Percentiles rank a stretch among this genome's conserved stretches.
These are phyloP conservation scores for Cavenderia fasciculata DNA, from an alignment of 78 protist genomes.

Conservation along the genomic window DNA sequence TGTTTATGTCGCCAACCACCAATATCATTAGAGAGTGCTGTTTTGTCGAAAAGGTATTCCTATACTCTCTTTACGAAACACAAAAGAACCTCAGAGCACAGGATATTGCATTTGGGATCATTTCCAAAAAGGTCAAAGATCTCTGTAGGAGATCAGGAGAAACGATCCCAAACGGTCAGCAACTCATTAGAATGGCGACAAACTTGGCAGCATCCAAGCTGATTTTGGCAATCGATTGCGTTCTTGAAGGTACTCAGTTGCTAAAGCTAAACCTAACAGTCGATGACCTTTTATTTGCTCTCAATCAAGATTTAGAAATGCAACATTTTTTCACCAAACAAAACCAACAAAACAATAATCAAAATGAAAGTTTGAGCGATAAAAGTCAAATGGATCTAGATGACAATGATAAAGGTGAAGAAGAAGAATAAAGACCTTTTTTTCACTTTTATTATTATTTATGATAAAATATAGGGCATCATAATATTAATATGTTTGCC, in stretches of 20 bases:
- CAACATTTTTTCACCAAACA: too few species aligned
- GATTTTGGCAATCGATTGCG: slow-evolving; percentile 4
- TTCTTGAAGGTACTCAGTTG: neutral
- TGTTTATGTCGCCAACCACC: neutral
- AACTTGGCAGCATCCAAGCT: neutral
- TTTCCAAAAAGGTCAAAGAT: too few species aligned
- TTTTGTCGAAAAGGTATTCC: slow-evolving; percentile 46
- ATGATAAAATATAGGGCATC: slow-evolving; percentile 1
- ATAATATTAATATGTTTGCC: neutral
- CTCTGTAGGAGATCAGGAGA: too few species aligned
- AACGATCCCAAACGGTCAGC: too few species aligned
- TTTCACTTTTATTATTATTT: too few species aligned
- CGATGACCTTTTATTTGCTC: slow-evolving; percentile 36
- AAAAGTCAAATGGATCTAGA: too few species aligned
- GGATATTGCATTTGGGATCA: slow-evolving; percentile 8
- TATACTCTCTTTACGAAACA: neutral
- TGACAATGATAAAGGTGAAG: too few species aligned
- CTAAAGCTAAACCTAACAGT: neutral
- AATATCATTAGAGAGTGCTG: neutral
- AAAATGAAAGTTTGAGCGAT: too few species aligned
- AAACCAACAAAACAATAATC: too few species aligned
- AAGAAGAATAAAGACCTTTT: too few species aligned
- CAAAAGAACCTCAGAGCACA: neutral
- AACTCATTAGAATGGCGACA: too few species aligned
- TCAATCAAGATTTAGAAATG: slow-evolving; percentile 15